Conservation (phyloP, 2,329 filamentous ascomycete genomes). For the Aspergillus niger region DNA sequence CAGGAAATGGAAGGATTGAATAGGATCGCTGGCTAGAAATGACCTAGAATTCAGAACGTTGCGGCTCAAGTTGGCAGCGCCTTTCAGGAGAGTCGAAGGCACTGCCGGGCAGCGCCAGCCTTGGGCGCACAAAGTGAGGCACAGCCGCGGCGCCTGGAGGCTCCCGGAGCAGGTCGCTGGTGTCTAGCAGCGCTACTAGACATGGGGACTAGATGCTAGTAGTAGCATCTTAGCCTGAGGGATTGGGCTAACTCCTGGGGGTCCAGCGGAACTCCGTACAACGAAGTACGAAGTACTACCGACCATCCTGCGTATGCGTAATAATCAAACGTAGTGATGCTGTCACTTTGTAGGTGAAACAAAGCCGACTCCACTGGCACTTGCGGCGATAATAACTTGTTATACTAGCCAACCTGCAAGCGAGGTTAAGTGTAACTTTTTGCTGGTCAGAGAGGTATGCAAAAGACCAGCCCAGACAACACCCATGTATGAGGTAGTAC, state of each 20-base stretch:
- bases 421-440: slow-evolving; percentile 7
- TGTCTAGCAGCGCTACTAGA: too few relatives aligned
- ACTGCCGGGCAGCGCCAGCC: neutral
- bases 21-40: slow-evolving; percentile 2
- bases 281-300: neutral
- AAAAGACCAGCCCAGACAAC: neutral
- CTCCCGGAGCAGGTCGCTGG: neutral
- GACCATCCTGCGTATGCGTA: too few relatives aligned
- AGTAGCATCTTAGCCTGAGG: neutral
- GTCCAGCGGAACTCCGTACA: neutral
- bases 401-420: slow-evolving; percentile 11
- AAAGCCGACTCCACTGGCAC: neutral
- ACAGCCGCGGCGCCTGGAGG: slow-evolving; percentile 2
- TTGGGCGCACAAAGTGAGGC: neutral
- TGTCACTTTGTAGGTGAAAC: neutral
- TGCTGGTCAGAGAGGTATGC: neutral
- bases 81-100: too few relatives aligned
- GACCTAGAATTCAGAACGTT: slow-evolving; percentile 2
- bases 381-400: neutral
- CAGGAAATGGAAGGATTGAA: neutral
- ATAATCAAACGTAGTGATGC: neutral
- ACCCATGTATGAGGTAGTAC: neutral
- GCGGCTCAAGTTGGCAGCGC: neutral
- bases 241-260: neutral
- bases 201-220: too few relatives aligned